Evolutionary conservation across 371 early-diverging fungal genomes (phyloP), one percentile per base, ranked within the genome.

Genomic region (Cokeromyces recurvatus): DNA sequence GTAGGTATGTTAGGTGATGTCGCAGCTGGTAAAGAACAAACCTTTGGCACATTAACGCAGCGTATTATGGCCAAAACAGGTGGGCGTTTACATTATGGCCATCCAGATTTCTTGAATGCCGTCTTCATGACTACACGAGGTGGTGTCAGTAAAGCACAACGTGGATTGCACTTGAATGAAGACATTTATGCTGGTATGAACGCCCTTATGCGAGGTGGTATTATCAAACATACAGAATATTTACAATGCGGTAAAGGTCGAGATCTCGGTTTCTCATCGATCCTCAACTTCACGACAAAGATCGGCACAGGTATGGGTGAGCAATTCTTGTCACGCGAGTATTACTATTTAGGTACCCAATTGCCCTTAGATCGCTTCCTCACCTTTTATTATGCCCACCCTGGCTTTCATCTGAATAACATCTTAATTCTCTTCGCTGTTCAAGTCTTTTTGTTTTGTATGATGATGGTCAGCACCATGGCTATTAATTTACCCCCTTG

Each of bases 171-270:
- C 59, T 74, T 94, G 38, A 94, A 92, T 56, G 94, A 94, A 62
- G 94, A 94, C 64, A 92, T 94, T 48, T 92, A 87, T 57, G 92
- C 92, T 12, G 93, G 94, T 38, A 91, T 94, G 90, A 90, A 81
- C 51, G 90, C 92, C 11, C 71, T 91, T 41, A 68, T 74, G 41
- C 76, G 93, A 9, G 93, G 93, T 36, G 92, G 92, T 0, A 71
- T 86, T n/a, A 92, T 92, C 74, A 91, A 88, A 58, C 93, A 92
- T 61, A 82, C 89, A 3, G 94, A 94, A 65, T 94, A 92, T 66
- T 78, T 86, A 53, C 92, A 94, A 62, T 90, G 91, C 56, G 92
- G 93, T 27, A 94, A 93, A 65, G 94, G 93, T 1, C 84, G 91
- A 44, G 93, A 94, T 66, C 77, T 94, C 36, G 92, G 93, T 1